Conservation (phyloP, 768 basidiomycete genomes). For the Royoungia palumana region DNA sequence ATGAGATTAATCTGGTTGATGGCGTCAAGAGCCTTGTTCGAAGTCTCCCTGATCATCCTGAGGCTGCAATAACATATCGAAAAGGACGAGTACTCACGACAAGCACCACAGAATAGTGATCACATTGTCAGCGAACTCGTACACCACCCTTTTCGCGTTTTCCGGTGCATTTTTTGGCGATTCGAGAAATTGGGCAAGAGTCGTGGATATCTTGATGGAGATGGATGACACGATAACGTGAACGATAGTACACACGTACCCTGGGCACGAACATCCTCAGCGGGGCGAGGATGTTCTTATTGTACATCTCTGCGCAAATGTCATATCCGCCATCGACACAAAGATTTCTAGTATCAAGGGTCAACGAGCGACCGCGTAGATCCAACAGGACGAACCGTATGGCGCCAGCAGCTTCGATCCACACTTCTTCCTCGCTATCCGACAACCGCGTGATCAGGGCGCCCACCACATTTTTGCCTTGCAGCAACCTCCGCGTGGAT, state of each 20-base stretch:
- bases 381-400: conserved; percentile 55
- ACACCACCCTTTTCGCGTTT: conserved; percentile 70
- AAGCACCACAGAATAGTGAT: conserved; percentile 94
- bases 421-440: conserved; percentile 90
- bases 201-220: conserved; percentile 61
- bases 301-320: conserved; percentile 95
- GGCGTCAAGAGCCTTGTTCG: conserved; percentile 76
- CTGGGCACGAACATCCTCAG: conserved; percentile 75
- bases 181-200: conserved; percentile 63
- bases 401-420: conserved; percentile 82
- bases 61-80: conserved; percentile 11
- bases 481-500: conserved; percentile 82
- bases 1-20: conserved; percentile 78
- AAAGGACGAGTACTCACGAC: conserved; percentile 61
- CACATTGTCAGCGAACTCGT: conserved; percentile 87
- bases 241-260: conserved; percentile 37
- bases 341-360: conserved; percentile 61
- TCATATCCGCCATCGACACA: conserved; percentile 95
- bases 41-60: conserved; percentile 66
- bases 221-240: neutral
- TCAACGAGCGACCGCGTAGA: conserved; percentile 7
- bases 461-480: conserved; percentile 88
- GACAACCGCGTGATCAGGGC: conserved; percentile 82
- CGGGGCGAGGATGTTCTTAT: conserved; percentile 85
- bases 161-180: conserved; percentile 62